Evolutionary conservation across 306 rosid species (phyloP).

Genomic region (Styphnolobium japonicum): DNA sequence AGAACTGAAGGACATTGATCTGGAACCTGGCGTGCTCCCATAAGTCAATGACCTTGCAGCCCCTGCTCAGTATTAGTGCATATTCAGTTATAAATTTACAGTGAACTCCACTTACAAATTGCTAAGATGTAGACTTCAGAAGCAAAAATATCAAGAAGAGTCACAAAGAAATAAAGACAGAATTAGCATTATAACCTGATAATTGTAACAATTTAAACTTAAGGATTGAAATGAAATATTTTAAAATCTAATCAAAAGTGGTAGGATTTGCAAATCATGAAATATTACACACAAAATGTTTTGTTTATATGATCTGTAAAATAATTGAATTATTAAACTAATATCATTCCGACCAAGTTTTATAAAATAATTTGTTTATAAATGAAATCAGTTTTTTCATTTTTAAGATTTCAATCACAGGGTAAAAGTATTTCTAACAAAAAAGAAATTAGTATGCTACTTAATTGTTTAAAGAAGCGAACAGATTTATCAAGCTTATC

Average conservation of each 20-base stretch:
- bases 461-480: not conserved
- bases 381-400: not conserved
- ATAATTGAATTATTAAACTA: not conserved
- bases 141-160: not conserved
- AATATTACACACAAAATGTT: not conserved
- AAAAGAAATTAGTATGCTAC: not conserved
- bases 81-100: slow-evolving; percentile 8
- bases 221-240: not conserved
- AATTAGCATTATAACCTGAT: not conserved
- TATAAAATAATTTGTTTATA: not conserved
- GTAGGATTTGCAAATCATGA: not conserved
- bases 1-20: slow-evolving; percentile 50
- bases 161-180: not conserved
- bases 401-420: not conserved
- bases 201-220: not conserved
- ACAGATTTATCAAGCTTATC: not conserved
- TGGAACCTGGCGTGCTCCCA: slow-evolving; percentile 48
- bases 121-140: not conserved
- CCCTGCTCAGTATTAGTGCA: slow-evolving; percentile 45
- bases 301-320: not conserved
- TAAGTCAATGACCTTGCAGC: slow-evolving; percentile 26
- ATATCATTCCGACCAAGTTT: not conserved
- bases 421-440: not conserved
- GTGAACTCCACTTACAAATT: not conserved
- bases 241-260: not conserved